Percentiles rank a stretch among this genome's conserved stretches.
phyloP scores from a whole-genome alignment of 371 early-diverging fungal species.

The Mucor saturninus region DNA sequence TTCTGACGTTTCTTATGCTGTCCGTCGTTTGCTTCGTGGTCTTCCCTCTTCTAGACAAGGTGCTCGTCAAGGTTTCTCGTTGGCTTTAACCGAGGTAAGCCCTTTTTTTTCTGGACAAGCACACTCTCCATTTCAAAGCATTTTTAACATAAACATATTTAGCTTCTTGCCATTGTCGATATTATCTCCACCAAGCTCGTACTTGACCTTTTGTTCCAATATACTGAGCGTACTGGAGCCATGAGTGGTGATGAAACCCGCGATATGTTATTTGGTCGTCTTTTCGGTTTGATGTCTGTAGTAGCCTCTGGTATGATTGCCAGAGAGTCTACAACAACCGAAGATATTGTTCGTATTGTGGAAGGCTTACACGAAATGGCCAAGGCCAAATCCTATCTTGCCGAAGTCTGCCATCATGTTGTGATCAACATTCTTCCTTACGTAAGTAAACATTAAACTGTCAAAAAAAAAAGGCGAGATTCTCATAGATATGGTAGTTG shows the following conservation, averaged over 20 bases:
- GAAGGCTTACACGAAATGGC: constrained; percentile 71
- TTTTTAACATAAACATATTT: not conserved
- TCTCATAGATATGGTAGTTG: constrained; percentile 25
- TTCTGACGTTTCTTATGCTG: constrained; percentile 85
- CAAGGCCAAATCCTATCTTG: constrained; percentile 74
- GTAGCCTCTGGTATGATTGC: constrained; percentile 80
- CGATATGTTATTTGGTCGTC: constrained; percentile 87
- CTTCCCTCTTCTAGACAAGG: constrained; percentile 87
- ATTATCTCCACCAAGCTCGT: constrained; percentile 59
- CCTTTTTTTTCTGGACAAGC: not conserved
- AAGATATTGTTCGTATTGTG: constrained; percentile 70
- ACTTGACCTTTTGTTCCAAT: constrained; percentile 70
- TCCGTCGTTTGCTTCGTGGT: constrained; percentile 89
- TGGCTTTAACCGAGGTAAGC: constrained; percentile 86
- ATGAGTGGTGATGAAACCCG: constrained; percentile 82
- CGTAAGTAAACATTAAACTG: constrained; percentile 37
- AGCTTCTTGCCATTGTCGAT: constrained; percentile 52
- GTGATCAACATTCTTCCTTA: constrained; percentile 65
- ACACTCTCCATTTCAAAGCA: no score
- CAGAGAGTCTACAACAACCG: constrained; percentile 64
- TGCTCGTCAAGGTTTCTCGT: constrained; percentile 93
- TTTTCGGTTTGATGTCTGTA: constrained; percentile 87
- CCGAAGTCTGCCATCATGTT: constrained; percentile 76
- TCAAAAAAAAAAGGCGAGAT: not conserved
- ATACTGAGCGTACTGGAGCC: constrained; percentile 61